phyloP scores from a whole-genome alignment of 2,329 filamentous ascomycete species.

The Aspergillus niger region DNA sequence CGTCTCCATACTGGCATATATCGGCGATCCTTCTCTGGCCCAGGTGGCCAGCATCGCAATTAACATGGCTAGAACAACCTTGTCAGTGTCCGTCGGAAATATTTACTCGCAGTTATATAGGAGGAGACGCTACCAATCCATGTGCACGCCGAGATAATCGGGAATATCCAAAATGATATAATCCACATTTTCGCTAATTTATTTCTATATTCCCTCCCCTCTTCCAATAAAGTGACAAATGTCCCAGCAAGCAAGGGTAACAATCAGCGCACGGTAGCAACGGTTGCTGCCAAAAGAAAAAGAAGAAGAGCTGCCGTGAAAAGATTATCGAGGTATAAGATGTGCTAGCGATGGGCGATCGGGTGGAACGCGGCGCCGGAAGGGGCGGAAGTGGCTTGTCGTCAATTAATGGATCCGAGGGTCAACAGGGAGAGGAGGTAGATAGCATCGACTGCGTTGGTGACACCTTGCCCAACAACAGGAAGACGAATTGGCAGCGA shows the following conservation, averaged over 20 bases:
- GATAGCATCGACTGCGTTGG: too few species aligned
- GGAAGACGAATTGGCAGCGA: neutral
- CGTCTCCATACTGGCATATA: slow-evolving; percentile 54
- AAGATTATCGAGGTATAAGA: neutral
- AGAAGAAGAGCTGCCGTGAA: neutral
- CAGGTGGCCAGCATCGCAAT: slow-evolving; percentile 62
- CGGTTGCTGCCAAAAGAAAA: neutral
- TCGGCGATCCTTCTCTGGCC: slow-evolving; percentile 54
- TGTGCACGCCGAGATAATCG: slow-evolving; percentile 59
- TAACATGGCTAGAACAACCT: slow-evolving; percentile 52
- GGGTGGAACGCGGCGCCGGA: slow-evolving; percentile 10
- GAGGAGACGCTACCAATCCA: slow-evolving; percentile 50
- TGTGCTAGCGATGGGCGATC: neutral
- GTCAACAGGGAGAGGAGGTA: neutral
- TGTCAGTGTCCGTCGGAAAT: neutral
- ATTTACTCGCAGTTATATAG: neutral
- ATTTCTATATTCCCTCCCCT: neutral
- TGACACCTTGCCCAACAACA: neutral
- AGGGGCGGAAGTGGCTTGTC: slow-evolving; percentile 21
- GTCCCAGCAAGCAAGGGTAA: neutral
- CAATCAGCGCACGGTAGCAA: neutral
- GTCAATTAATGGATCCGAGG: neutral
- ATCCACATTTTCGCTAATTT: slow-evolving; percentile 42
- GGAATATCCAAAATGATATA: slow-evolving; percentile 56
- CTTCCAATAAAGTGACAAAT: neutral